These are phyloP conservation scores for Pulveroboletus sp. DNA, from an alignment of 768 basidiomycete species.

Conservation along the genomic window DNA sequence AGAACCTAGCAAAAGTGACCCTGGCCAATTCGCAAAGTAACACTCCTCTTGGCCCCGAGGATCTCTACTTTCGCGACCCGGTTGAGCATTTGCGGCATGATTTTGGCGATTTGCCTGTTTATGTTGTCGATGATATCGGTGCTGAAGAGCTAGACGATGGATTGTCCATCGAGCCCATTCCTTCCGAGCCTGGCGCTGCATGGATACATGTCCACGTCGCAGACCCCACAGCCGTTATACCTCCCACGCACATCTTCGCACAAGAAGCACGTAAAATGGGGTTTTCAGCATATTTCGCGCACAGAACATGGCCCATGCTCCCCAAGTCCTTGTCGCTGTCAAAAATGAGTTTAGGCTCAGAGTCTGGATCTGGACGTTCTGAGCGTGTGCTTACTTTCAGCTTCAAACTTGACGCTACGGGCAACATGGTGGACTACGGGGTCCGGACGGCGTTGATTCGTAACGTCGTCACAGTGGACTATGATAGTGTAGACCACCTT, in stretches of 20 bases:
- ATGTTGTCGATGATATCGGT: constrained; percentile 74
- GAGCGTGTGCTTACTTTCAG: constrained; percentile 80
- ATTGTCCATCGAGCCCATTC: constrained; percentile 71
- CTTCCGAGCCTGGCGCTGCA: constrained; percentile 47
- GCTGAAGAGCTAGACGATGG: constrained; percentile 95
- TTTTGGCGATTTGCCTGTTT: constrained; percentile 76
- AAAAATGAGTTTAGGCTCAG: constrained; percentile 45
- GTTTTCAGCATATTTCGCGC: constrained; percentile 58
- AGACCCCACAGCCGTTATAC: constrained; percentile 80
- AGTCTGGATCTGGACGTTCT: constrained; percentile 25
- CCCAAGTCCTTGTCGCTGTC: constrained; percentile 51
- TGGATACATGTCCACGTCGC: constrained; percentile 95
- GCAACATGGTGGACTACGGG: constrained; percentile 64
- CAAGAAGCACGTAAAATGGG: constrained; percentile 49
- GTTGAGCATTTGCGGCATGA: constrained; percentile 76
- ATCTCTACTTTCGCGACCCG: constrained; percentile 59
- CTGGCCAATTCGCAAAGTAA: constrained; percentile 10
- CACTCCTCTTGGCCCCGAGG: constrained; percentile 51
- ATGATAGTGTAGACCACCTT: constrained; percentile 58
- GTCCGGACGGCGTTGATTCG: constrained; percentile 71
- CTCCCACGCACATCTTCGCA: constrained; percentile 61
- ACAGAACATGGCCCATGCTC: constrained; percentile 69
- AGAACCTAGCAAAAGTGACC: constrained; percentile 12
- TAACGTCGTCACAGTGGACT: constrained; percentile 60
- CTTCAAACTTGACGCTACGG: constrained; percentile 52